phyloP scores from a whole-genome alignment of 345 rosid species.

The Diplotaxis tenuifolia region DNA sequence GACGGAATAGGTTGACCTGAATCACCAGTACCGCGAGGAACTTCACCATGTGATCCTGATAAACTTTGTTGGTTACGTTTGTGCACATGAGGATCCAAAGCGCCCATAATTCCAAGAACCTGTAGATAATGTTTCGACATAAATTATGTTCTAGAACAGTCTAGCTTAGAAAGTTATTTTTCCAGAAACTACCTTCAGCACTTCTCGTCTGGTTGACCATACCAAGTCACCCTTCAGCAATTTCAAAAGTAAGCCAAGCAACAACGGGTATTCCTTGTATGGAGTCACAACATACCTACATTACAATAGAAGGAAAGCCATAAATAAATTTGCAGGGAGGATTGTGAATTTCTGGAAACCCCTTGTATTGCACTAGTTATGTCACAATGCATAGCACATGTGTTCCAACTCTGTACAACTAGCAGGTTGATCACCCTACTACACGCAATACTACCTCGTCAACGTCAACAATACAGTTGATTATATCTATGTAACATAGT shows the following conservation, averaged over 20 bases:
- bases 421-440: constrained; percentile 23
- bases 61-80: constrained; percentile 80
- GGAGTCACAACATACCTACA: constrained; percentile 93
- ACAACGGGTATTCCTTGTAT: constrained; percentile 83
- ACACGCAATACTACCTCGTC: constrained; percentile 11
- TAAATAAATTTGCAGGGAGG: constrained; percentile 9
- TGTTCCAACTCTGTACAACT: constrained; percentile 14
- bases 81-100: constrained; percentile 93
- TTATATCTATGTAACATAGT: constrained; percentile 14
- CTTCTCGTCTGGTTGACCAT: constrained; percentile 99
- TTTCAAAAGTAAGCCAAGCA: constrained; percentile 93
- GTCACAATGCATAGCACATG: constrained; percentile 15
- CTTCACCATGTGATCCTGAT: constrained; percentile 88
- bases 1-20: constrained; percentile 89
- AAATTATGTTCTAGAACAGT: constrained; percentile 13
- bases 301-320: constrained; percentile 21
- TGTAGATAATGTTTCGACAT: constrained; percentile 40
- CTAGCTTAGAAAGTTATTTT: constrained; percentile 24
- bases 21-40: constrained; percentile 81
- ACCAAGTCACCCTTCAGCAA: constrained; percentile 89
- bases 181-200: constrained; percentile 68
- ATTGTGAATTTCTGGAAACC: constrained; percentile 8
- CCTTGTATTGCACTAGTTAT: constrained; percentile 5
- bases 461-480: constrained; percentile 13
- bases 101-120: constrained; percentile 99